Percentiles rank a stretch among this genome's conserved stretches.
Evolutionary conservation across 2,329 filamentous ascomycete genomes (phyloP).

Genomic region (Xylariaceae sp.): DNA sequence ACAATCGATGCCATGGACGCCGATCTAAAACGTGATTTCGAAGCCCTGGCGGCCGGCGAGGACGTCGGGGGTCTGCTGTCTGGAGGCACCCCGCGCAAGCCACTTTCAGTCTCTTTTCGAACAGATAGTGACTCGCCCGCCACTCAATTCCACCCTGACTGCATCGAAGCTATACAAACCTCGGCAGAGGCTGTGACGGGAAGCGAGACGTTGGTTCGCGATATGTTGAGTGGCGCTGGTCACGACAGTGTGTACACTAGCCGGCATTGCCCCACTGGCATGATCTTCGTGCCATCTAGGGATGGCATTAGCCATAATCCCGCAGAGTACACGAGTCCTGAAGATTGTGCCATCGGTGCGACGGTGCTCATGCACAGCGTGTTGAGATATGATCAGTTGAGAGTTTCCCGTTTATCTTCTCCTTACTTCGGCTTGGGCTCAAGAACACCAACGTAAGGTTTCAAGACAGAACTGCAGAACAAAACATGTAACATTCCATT

Average conservation of each 20-base stretch:
- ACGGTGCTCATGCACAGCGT: conserved; percentile 42
- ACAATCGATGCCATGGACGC: conserved; percentile 53
- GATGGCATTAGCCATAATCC: conserved; percentile 61
- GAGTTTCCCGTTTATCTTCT: conserved; percentile 8
- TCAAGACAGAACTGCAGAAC: too few relatives aligned
- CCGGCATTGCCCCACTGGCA: conserved; percentile 54
- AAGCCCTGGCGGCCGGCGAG: conserved; percentile 51
- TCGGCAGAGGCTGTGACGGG: conserved; percentile 54
- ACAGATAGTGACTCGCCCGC: conserved; percentile 58
- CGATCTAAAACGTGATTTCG: conserved; percentile 53
- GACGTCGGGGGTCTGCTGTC: conserved; percentile 43
- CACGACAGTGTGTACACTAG: conserved; percentile 54
- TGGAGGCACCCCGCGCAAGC: conserved; percentile 20
- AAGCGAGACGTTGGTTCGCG: conserved; percentile 36
- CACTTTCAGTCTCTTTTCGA: conserved; percentile 39
- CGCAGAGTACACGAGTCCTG: conserved; percentile 53
- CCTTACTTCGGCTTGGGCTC: neutral
- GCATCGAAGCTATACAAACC: conserved; percentile 58
- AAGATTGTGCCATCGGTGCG: conserved; percentile 52
- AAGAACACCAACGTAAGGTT: neutral
- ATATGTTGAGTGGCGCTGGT: conserved; percentile 40
- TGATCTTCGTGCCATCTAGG: conserved; percentile 62
- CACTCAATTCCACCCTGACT: conserved; percentile 60
- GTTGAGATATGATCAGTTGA: conserved; percentile 34
- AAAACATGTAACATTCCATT: neutral